Evolutionary conservation across 805 yeast species (phyloP).

Genomic region (Hanseniaspora guilliermondii): DNA sequence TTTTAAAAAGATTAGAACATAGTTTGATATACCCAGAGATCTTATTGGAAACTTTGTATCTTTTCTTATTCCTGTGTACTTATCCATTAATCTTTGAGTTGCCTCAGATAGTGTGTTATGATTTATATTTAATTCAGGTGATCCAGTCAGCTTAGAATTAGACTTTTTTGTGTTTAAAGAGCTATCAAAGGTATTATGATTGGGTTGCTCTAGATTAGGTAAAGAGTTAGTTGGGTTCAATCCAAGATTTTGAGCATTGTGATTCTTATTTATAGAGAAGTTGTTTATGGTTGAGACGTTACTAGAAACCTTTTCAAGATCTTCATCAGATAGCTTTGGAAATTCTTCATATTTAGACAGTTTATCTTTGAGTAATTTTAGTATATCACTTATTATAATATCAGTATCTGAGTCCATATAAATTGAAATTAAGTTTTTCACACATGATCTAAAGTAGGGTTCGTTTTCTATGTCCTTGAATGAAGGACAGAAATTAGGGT

Average conservation of each 20-base stretch:
- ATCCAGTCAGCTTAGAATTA: neutral
- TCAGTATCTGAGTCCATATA: neutral
- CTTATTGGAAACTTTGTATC: slow-evolving; percentile 13
- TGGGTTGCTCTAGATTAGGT: neutral
- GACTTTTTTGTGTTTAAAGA: neutral
- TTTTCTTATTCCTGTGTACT: slow-evolving; percentile 9
- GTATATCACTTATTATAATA: slow-evolving; percentile 1
- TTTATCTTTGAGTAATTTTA: slow-evolving; percentile 4
- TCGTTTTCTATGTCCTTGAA: slow-evolving; percentile 11
- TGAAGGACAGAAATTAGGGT: slow-evolving; percentile 14
- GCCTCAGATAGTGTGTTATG: neutral
- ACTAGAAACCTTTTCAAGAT: neutral
- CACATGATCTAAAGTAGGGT: slow-evolving; percentile 11
- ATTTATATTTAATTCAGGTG: neutral
- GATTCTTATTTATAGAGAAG: neutral
- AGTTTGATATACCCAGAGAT: slow-evolving; percentile 13
- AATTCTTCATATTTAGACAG: slow-evolving; percentile 12
- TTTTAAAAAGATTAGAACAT: slow-evolving; percentile 11
- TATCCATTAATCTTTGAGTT: slow-evolving; percentile 1
- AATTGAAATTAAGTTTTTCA: neutral
- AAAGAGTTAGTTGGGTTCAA: neutral
- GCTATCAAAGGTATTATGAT: neutral
- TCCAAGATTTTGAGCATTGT: neutral
- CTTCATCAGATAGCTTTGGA: neutral
- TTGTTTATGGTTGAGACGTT: neutral